Base-by-base conservation (phyloP, 257 asterid species). In the Thymus quinquecostatus region DNA sequence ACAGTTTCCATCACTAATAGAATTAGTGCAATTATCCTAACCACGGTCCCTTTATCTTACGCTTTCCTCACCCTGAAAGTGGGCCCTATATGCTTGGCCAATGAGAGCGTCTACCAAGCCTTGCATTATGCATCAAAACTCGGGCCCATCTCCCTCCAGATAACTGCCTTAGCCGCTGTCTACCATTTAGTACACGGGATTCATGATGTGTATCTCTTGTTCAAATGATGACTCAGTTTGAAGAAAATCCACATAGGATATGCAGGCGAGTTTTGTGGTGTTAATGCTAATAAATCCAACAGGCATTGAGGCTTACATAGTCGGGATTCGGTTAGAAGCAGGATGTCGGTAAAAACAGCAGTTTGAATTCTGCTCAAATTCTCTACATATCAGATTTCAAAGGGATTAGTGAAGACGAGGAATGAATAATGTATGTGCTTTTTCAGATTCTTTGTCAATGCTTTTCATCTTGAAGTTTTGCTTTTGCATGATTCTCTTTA, bases 1-100 rank as follows among this genome's bases (percentile, higher is more conserved):
- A 73, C 77, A 6, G 60, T 73, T 13, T 73, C 77, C 21, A 73
- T 73, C 71, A 64, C 69, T 44, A 73, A 73, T 10, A 54, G 77
- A 64, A 65, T 73, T 56, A 64, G 72, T 0, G 66, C 66, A 5
- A 28, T 64, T 36, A 73, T 73, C 48, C 60, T 73, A 3, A 73
- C 77, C 51, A 55, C 62, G 1, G 54, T 64, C 77, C 77, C 77
- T 14, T 64, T 64, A 61, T 43, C 66, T 2, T 64, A 41, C 13
- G 62, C 66, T 44, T 68, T 73, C 41, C 66, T 73, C 33, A 64
- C 72, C 64, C 72, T 73, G 66, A 73, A 73, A 64, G 1, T 73
- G 61, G 77, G 51, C 56, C 77, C 77, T 0, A 55, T 64, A 14
- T 64, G 72, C 72, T 64, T 73, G 77, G 60, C 77, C 59, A 64